Base-by-base conservation (phyloP, 192 early-diverging fungal genomes). In the Coemansia sp. region DNA sequence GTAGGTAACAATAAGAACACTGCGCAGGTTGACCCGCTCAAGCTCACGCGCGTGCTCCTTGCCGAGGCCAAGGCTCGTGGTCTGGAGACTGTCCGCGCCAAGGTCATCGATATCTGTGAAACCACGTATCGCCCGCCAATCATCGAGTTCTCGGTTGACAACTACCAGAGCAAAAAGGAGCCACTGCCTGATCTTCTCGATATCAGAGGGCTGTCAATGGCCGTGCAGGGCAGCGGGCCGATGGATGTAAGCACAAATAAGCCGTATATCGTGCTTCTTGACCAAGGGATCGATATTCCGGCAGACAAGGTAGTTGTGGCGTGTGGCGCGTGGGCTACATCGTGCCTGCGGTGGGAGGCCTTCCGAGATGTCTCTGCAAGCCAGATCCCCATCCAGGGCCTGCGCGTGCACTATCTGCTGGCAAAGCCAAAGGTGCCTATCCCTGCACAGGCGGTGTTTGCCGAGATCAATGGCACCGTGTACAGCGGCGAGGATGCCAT, bases 391-490 rank as follows among this genome's bases (percentile, higher is more conserved):
- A 82, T 82, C 60, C 80, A 77, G 47, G 80, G 80, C 10, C 71
- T 77, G 67, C 80, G 80, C n/a, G 80, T 69, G 19, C 80, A 82
- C 61, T 77, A 77, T 56, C 71, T 82, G 16, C 41, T 82, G 16
- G 71, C 72, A 56, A 74, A 71, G 52, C 80, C 80, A 15, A 70
- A 71, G 48, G 21, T 37, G 49, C 71, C 61, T 18, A 37, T 82
- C 4, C 75, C 80, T 9, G 75, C 80, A 4, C 80, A 83, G 53
- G 74, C 75, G 4, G 71, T 83, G 44, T 83, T 83, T 77, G 74
- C 75, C 50, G 80, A 83, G 63, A 83, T 83, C 71, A 83, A 83
- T 45, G 80, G 75, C 72, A 83, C 80, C 9, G 75, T 77, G 44
- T 83, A 83, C 65, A 77, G 66, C 39, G 80, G 80, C 48, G 80